Percentiles rank a stretch among this genome's conserved stretches.
These are phyloP conservation scores for Fusarium miscanthi DNA, from an alignment of 2,329 filamentous ascomycete species.

Conservation along the genomic window DNA sequence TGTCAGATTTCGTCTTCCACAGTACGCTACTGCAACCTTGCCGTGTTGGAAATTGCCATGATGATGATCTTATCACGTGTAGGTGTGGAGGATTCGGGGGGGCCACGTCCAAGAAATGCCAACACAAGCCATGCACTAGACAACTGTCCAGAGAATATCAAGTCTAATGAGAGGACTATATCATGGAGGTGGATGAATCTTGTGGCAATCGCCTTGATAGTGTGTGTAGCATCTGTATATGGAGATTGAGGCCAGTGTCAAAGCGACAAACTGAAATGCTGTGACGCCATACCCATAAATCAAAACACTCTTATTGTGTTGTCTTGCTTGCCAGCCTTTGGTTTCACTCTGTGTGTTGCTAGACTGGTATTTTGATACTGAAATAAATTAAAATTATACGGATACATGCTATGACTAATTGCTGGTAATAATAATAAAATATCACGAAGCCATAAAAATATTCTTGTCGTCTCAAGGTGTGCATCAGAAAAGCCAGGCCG, in stretches of 20 bases:
- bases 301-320: neutral
- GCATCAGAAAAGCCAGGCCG: slow-evolving; percentile 19
- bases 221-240: neutral
- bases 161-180: neutral
- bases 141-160: slow-evolving; percentile 4
- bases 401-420: slow-evolving; percentile 1
- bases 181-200: neutral
- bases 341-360: neutral
- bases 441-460: neutral
- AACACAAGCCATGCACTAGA: slow-evolving; percentile 9
- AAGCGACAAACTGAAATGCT: neutral
- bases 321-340: neutral
- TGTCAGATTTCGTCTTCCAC: slow-evolving; percentile 11
- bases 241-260: neutral
- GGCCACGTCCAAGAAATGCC: slow-evolving; percentile 20
- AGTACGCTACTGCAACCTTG: slow-evolving; percentile 30
- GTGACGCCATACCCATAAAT: neutral
- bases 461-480: slow-evolving; percentile 15
- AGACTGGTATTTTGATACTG: neutral
- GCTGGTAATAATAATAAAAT: neutral
- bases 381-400: neutral
- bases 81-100: slow-evolving; percentile 37
- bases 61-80: slow-evolving; percentile 46
- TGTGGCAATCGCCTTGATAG: neutral
- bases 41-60: slow-evolving; percentile 36